Percentiles rank a stretch among this genome's conserved stretches.
phyloP scores from a whole-genome alignment of 192 early-diverging fungal genomes.

The Allomyces macrogynus region DNA sequence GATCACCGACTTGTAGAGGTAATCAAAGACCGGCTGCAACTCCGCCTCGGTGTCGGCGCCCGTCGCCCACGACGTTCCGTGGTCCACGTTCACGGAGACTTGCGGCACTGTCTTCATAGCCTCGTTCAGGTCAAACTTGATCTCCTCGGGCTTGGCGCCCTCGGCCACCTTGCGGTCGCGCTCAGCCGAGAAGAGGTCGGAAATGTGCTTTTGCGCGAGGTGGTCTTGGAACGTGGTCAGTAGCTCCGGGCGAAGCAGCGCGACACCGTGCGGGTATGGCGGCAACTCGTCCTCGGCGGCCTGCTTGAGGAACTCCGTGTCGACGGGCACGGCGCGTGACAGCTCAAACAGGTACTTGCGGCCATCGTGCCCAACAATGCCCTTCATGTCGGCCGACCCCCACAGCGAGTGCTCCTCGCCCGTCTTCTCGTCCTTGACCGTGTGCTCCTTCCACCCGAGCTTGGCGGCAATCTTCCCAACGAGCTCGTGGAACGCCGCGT shows the following conservation, averaged over 20 bases:
- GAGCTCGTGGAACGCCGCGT: conserved; percentile 54
- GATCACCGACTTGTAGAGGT: conserved; percentile 25
- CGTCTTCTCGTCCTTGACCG: conserved; percentile 39
- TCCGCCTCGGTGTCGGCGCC: conserved; percentile 2
- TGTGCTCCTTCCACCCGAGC: conserved; percentile 61
- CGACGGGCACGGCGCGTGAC: conserved; percentile 75
- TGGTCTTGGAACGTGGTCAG: conserved; percentile 66
- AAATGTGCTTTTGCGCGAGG: conserved; percentile 39
- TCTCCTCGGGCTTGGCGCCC: conserved; percentile 10
- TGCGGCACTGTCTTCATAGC: conserved; percentile 4
- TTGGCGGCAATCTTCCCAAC: conserved; percentile 51
- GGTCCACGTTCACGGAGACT: neutral
- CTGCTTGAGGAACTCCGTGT: conserved; percentile 67
- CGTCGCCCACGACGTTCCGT: conserved; percentile 6
- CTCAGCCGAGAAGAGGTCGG: conserved; percentile 18
- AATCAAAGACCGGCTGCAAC: conserved; percentile 24
- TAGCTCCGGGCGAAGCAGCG: conserved; percentile 70
- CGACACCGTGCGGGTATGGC: conserved; percentile 67
- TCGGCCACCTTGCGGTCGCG: conserved; percentile 5
- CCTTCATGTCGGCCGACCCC: conserved; percentile 80
- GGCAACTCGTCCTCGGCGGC: conserved; percentile 27
- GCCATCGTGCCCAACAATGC: conserved; percentile 73
- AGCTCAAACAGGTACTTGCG: conserved; percentile 84
- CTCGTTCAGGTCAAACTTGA: conserved; percentile 7
- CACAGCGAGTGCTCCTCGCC: conserved; percentile 41